These are phyloP conservation scores for Heritiera fomes DNA, from an alignment of 345 rosid species.

Conservation along the genomic window DNA sequence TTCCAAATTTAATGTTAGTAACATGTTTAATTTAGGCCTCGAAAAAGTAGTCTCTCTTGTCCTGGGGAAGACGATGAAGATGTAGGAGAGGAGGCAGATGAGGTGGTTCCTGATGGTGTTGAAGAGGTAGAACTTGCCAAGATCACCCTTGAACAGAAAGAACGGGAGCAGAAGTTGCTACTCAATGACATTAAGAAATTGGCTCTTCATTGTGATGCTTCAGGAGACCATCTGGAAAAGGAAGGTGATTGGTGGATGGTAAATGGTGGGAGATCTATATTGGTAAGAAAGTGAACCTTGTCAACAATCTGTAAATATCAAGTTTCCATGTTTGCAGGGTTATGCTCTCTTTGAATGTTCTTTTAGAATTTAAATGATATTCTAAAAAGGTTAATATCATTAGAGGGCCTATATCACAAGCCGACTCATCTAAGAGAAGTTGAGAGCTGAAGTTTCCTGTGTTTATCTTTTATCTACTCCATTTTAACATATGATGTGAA, in stretches of 20 bases:
- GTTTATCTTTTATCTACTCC: not conserved
- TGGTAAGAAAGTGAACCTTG: slow-evolving; percentile 36
- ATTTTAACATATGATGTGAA: not conserved
- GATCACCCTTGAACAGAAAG: slow-evolving; percentile 78
- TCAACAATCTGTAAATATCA: slow-evolving; percentile 8
- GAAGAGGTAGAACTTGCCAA: slow-evolving; percentile 97
- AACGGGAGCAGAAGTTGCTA: slow-evolving; percentile 69
- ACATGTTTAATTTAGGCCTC: slow-evolving; percentile 64
- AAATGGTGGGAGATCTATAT: slow-evolving; percentile 40
- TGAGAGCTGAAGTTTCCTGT: slow-evolving; percentile 8
- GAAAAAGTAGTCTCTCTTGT: slow-evolving; percentile 81
- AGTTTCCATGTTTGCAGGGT: slow-evolving; percentile 4
- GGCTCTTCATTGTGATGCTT: slow-evolving; percentile 52
- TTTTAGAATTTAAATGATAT: not conserved
- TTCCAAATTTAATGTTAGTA: slow-evolving; percentile 18
- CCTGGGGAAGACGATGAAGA: slow-evolving; percentile 94
- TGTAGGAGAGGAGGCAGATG: slow-evolving; percentile 97
- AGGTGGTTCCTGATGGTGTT: slow-evolving; percentile 94
- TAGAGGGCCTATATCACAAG: not conserved
- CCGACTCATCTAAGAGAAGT: not conserved
- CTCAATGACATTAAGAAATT: slow-evolving; percentile 77
- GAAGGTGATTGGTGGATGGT: slow-evolving; percentile 48
- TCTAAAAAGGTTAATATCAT: not conserved
- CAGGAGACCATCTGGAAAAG: slow-evolving; percentile 50
- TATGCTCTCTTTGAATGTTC: slow-evolving; percentile 7